These are phyloP conservation scores for Taxillus chinensis DNA, from an alignment of 164 flowering plant genomes.

Conservation along the genomic window DNA sequence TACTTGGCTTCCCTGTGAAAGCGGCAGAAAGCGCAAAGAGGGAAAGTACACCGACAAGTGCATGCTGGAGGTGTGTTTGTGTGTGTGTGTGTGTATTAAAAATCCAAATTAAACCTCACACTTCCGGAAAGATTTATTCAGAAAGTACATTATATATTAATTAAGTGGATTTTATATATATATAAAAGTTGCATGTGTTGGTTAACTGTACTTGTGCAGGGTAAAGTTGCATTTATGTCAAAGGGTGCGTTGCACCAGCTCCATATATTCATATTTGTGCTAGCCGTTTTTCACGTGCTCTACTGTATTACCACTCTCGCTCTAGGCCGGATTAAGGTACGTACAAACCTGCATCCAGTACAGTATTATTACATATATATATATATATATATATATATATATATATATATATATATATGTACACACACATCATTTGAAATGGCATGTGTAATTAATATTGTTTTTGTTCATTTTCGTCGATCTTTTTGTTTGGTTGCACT, in stretches of 20 bases:
- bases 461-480: too few species aligned
- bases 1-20: constrained; percentile 48
- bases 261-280: constrained; percentile 66
- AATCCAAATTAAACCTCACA: too few species aligned
- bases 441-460: too few species aligned
- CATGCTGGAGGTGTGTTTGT: constrained; percentile 8
- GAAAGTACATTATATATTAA: too few species aligned
- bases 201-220: constrained; percentile 26
- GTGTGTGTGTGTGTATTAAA: too few species aligned
- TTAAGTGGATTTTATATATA: too few species aligned
- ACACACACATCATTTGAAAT: too few species aligned
- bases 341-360: too few species aligned
- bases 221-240: constrained; percentile 51
- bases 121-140: too few species aligned
- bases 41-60: constrained; percentile 18
- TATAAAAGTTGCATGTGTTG: background rate
- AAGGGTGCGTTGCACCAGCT: constrained; percentile 59
- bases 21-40: background rate
- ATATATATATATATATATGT: too few species aligned
- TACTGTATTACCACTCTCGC: constrained; percentile 45
- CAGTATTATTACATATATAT: too few species aligned
- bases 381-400: too few species aligned
- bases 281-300: constrained; percentile 54
- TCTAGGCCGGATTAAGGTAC: constrained; percentile 57
- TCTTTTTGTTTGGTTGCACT: background rate